These are phyloP conservation scores for Platismatia glauca DNA, from an alignment of 495 filamentous ascomycete genomes.

Conservation along the genomic window DNA sequence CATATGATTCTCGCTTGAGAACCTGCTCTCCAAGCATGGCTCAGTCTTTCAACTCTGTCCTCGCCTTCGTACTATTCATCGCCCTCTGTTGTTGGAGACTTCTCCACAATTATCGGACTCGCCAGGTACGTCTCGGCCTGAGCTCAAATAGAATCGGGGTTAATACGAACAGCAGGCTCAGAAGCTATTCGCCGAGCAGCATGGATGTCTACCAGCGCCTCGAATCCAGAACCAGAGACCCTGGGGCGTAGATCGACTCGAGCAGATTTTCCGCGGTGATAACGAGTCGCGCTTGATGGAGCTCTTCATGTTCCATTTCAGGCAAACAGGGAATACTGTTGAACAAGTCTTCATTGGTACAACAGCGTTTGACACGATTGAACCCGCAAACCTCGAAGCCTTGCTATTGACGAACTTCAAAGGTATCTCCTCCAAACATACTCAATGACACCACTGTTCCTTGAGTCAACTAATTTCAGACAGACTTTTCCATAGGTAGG, in stretches of 20 bases:
- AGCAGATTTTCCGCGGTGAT: constrained; percentile 25
- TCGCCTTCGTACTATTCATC: not conserved
- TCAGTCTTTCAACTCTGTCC: not conserved
- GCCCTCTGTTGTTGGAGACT: not conserved
- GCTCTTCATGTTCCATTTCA: constrained; percentile 25
- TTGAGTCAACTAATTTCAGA: no score
- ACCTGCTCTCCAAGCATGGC: not conserved
- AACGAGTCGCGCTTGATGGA: constrained; percentile 25
- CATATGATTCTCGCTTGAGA: no score
- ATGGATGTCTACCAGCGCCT: constrained; percentile 27
- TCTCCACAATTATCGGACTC: not conserved
- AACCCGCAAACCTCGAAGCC: constrained; percentile 30
- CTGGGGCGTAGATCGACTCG: constrained; percentile 28
- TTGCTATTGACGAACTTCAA: constrained; percentile 41
- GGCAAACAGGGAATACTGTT: constrained; percentile 24
- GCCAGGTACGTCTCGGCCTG: constrained; percentile 1
- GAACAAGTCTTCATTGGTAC: constrained; percentile 21
- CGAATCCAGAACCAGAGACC: constrained; percentile 28
- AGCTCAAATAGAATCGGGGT: not conserved
- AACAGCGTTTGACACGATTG: constrained; percentile 19
- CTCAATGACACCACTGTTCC: not conserved
- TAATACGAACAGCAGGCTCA: not conserved
- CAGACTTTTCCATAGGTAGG: no score
- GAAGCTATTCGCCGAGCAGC: constrained; percentile 14
- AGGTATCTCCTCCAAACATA: not conserved